phyloP scores from a whole-genome alignment of 352 stramenopile genomes.

The Phytopythium ostracodes region DNA sequence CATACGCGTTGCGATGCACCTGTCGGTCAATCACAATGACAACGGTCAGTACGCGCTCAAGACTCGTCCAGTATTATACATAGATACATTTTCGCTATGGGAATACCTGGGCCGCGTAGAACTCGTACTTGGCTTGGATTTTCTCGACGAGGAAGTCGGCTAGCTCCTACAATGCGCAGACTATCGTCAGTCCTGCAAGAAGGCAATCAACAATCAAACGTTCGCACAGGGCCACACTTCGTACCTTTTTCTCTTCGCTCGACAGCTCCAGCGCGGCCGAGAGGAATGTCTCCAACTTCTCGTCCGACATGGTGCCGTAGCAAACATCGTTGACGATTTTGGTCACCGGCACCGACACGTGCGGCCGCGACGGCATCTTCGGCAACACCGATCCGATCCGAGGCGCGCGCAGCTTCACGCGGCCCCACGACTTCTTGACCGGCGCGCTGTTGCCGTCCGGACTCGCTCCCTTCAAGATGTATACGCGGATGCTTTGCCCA shows the following conservation, averaged over 20 bases:
- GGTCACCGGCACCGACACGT: slow-evolving; percentile 45
- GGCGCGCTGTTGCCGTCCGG: slow-evolving; percentile 54
- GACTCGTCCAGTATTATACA: neutral
- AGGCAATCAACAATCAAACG: neutral
- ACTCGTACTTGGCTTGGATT: slow-evolving; percentile 79
- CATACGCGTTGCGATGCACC: slow-evolving; percentile 78
- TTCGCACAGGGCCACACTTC: neutral
- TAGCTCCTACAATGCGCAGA: slow-evolving; percentile 39
- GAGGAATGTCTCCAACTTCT: slow-evolving; percentile 70
- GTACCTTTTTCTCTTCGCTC: slow-evolving; percentile 64
- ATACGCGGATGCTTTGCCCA: slow-evolving; percentile 82
- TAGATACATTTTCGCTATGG: neutral
- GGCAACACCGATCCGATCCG: slow-evolving; percentile 68
- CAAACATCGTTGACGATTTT: slow-evolving; percentile 87
- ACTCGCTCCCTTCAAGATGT: slow-evolving; percentile 73
- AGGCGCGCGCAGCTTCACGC: slow-evolving; percentile 68
- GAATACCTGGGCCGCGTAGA: slow-evolving; percentile 67
- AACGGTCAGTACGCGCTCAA: neutral
- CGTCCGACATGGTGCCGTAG: slow-evolving; percentile 67
- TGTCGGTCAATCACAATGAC: slow-evolving; percentile 6
- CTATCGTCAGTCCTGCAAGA: neutral
- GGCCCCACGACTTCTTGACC: slow-evolving; percentile 81
- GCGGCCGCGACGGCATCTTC: slow-evolving; percentile 56
- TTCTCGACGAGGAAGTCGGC: slow-evolving; percentile 83
- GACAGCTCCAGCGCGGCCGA: slow-evolving; percentile 64